Percentiles rank a stretch among this genome's conserved stretches.
Conservation (phyloP, 2,329 filamentous ascomycete species). For the Tetracladium maxilliforme region DNA sequence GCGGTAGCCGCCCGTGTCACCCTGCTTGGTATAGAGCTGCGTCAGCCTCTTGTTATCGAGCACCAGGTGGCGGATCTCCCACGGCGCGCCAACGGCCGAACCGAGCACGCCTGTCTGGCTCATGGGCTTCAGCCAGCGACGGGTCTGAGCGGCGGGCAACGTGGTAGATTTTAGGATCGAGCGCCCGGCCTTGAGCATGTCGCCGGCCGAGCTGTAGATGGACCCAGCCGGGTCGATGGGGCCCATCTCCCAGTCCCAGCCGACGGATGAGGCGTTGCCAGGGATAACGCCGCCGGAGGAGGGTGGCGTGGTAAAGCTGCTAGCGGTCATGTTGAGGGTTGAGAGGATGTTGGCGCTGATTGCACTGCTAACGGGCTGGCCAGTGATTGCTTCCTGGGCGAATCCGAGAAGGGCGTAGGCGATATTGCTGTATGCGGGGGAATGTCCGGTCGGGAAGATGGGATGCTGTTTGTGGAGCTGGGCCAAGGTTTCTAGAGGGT, state of each 20-base stretch:
- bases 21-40: too few relatives aligned
- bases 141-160: constrained; percentile 8
- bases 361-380: constrained; percentile 11
- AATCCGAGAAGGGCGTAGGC: constrained; percentile 20
- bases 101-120: constrained; percentile 7
- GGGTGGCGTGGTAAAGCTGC: constrained; percentile 13
- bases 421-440: constrained; percentile 20
- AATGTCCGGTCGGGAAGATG: constrained; percentile 14
- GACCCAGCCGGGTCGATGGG: constrained; percentile 8
- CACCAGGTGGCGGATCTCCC: constrained; percentile 13
- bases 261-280: constrained; percentile 6
- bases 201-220: constrained; percentile 7
- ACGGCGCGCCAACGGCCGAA: constrained; percentile 10
- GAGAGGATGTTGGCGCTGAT: constrained; percentile 15
- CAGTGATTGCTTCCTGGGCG: constrained; percentile 22
- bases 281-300: constrained; percentile 8
- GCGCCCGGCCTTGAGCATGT: constrained; percentile 10
- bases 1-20: too few relatives aligned
- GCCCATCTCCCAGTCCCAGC: constrained; percentile 12
- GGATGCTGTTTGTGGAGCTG: constrained; percentile 15
- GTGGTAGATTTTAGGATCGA: constrained; percentile 9
- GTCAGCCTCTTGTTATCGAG: too few relatives aligned
- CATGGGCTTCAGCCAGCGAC: constrained; percentile 11
- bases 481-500: constrained; percentile 11
- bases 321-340: constrained; percentile 16